These are phyloP conservation scores for Penicillium sp. DNA, from an alignment of 2,329 filamentous ascomycete genomes.

Conservation along the genomic window DNA sequence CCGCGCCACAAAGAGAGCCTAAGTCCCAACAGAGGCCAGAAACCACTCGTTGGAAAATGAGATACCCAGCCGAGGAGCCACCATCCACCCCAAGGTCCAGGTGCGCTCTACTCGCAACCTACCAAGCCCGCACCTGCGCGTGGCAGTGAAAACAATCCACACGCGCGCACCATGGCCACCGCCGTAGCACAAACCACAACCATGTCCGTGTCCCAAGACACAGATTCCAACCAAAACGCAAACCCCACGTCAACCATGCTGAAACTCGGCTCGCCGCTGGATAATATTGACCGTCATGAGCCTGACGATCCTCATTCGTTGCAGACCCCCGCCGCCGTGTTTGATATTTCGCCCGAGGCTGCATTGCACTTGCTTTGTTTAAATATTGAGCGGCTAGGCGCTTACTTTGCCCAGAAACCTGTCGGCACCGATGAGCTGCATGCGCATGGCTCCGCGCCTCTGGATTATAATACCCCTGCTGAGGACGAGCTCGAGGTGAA, in stretches of 20 bases:
- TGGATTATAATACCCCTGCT: constrained; percentile 28
- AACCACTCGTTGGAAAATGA: constrained; percentile 35
- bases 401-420: constrained; percentile 60
- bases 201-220: constrained; percentile 5
- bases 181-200: constrained; percentile 21
- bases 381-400: constrained; percentile 58
- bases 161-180: constrained; percentile 1
- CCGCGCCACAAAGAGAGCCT: constrained; percentile 3
- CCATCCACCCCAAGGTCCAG: constrained; percentile 28
- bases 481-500: constrained; percentile 23
- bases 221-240: background rate
- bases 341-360: constrained; percentile 67
- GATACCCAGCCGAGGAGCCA: constrained; percentile 26
- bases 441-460: constrained; percentile 51
- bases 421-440: constrained; percentile 10
- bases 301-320: background rate
- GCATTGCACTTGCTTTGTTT: constrained; percentile 78
- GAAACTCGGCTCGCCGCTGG: constrained; percentile 16
- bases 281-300: background rate
- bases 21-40: constrained; percentile 6
- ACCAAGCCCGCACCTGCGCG: constrained; percentile 11
- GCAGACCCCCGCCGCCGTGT: constrained; percentile 46
- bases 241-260: constrained; percentile 14
- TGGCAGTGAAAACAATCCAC: constrained; percentile 23
- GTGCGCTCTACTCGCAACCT: constrained; percentile 20